Evolutionary conservation across 2,329 filamentous ascomycete species (phyloP).

Genomic region (Leptographium procerum): DNA sequence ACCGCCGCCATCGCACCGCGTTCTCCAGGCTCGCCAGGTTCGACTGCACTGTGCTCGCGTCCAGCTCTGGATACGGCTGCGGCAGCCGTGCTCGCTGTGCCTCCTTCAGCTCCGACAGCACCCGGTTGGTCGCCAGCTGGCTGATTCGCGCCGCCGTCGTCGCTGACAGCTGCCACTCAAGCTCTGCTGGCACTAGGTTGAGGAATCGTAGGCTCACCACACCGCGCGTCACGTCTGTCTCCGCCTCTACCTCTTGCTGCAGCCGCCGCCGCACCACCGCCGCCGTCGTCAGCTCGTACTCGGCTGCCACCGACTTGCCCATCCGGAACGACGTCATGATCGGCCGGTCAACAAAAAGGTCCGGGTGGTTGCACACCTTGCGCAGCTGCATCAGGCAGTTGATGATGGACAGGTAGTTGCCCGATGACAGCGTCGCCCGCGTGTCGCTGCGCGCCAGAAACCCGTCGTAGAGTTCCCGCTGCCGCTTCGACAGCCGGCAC

Average conservation of each 20-base stretch:
- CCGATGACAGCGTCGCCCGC: constrained; percentile 74
- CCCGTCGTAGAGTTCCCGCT: constrained; percentile 90
- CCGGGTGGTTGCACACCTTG: constrained; percentile 97
- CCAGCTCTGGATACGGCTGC: constrained; percentile 40
- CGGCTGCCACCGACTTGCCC: constrained; percentile 62
- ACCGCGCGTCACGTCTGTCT: constrained; percentile 16
- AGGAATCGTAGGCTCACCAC: constrained; percentile 65
- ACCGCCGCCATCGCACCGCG: constrained; percentile 53
- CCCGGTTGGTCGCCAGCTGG: constrained; percentile 57
- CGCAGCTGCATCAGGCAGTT: constrained; percentile 96
- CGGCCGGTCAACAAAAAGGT: constrained; percentile 88
- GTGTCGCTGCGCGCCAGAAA: constrained; percentile 89
- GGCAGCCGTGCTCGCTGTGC: constrained; percentile 54
- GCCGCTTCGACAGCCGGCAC: constrained; percentile 87
- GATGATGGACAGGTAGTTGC: constrained; percentile 96
- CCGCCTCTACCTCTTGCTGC: background rate
- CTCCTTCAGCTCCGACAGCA: constrained; percentile 60
- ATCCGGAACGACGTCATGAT: constrained; percentile 97
- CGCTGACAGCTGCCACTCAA: constrained; percentile 56
- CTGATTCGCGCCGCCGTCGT: constrained; percentile 42
- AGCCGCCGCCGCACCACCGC: constrained; percentile 55
- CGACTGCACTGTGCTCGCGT: constrained; percentile 57
- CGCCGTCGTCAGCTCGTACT: constrained; percentile 59
- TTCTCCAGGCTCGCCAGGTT: constrained; percentile 65
- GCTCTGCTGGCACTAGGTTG: constrained; percentile 62